Evolutionary conservation across 176 grass and related monocot genomes (phyloP), one percentile per base, ranked within the genome.

Genomic region (Carex pumila): DNA sequence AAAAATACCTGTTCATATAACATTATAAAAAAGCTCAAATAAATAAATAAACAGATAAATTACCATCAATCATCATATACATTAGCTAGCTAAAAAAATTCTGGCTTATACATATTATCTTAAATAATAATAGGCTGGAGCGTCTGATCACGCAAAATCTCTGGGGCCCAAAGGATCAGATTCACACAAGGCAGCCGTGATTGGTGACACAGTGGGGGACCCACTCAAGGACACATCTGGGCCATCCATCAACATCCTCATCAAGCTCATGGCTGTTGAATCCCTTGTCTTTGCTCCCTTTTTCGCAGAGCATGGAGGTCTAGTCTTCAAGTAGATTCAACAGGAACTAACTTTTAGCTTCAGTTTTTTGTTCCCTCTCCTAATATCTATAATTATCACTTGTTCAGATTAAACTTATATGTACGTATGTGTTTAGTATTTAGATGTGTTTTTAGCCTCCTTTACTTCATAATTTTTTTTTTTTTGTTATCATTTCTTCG

Each of bases 201-300:
- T 98, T 41, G 91, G 94, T 0, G 94, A 97, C 81, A 97, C 90
- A 32, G 90, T 97, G 12, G 94, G 95, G 0, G 92, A 94, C 88
- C 92, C 91, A 12, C 90, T 98, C 29, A 98, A 98, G 87, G 92
- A 98, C 85, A 94, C 95, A 65, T 98, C 92, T 2, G 95, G 92
- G 4, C 95, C 95, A 6, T 95, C 95, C 0, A 88, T 98, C 22
- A 92, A 93, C 84, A 98, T 98, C 86, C 83, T 95, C 63, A 90
- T 98, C 82, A 93, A 95, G 86, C 91, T 98, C 59, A 95, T 98
- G 95, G 95, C 95, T 32, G 91, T 94, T 0, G 95, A 94, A 85
- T 88, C 92, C 3, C 91, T 98, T 3, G 95, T 98, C 65, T 94
- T 98, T 62, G 91, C 92, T 21, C 91, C 95, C 9, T 98, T 98